Conservation (phyloP, 345 rosid genomes). For the Excoecaria cochinchinensis region DNA sequence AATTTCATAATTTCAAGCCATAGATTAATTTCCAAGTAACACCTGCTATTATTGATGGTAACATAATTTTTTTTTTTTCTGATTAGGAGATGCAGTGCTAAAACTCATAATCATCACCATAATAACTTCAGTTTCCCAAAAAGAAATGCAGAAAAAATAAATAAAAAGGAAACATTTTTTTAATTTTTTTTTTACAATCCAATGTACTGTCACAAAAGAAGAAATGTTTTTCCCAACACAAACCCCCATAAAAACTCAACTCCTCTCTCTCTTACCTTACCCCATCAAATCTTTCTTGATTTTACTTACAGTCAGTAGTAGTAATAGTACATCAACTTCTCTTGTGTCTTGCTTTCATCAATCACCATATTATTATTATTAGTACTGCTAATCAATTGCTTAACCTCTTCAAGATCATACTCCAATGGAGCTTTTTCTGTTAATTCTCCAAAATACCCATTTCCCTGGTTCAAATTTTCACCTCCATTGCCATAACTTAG, state of each 20-base stretch:
- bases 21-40: not conserved
- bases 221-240: constrained; percentile 41
- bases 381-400: constrained; percentile 49
- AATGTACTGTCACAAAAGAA: constrained; percentile 42
- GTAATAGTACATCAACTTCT: constrained; percentile 52
- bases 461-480: constrained; percentile 23
- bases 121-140: not conserved
- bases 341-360: constrained; percentile 66
- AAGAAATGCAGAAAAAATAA: constrained; percentile 26
- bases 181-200: constrained; percentile 13
- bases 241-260: constrained; percentile 32
- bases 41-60: not conserved
- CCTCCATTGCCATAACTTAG: constrained; percentile 25
- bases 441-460: constrained; percentile 29
- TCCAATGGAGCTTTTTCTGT: constrained; percentile 30
- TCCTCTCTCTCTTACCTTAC: constrained; percentile 40
- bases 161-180: not conserved
- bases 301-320: constrained; percentile 52
- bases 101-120: constrained; percentile 17
- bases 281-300: constrained; percentile 69
- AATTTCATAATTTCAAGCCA: no score
- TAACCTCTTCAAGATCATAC: constrained; percentile 56
- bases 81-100: constrained; percentile 11
- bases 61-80: no score
- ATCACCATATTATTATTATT: constrained; percentile 24